phyloP scores from a whole-genome alignment of 768 basidiomycete genomes.

The Agaricus subrufescens region DNA sequence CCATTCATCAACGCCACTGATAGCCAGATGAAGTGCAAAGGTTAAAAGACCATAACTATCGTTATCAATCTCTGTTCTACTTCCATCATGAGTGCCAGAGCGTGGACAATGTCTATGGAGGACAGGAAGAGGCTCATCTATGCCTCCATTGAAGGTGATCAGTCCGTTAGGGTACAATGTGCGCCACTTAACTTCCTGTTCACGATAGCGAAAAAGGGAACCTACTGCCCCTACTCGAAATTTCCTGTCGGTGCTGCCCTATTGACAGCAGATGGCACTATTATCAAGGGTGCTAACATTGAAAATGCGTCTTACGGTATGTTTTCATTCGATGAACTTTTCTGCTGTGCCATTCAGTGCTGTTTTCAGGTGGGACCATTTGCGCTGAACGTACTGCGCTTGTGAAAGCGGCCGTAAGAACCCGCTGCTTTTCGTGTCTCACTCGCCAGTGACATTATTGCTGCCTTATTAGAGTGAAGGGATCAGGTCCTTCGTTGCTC shows the following conservation, averaged over 20 bases:
- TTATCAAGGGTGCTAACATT: conserved; percentile 86
- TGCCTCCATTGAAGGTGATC: conserved; percentile 55
- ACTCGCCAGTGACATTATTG: neutral
- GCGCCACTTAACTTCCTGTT: neutral
- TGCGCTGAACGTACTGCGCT: conserved; percentile 95
- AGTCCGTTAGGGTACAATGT: neutral
- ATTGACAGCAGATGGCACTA: conserved; percentile 58
- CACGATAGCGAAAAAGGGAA: conserved; percentile 54
- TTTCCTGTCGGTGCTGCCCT: conserved; percentile 92
- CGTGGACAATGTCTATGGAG: conserved; percentile 29
- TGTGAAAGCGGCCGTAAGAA: conserved; percentile 86
- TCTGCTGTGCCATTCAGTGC: neutral
- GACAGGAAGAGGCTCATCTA: conserved; percentile 47
- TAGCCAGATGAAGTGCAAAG: neutral
- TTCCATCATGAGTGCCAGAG: conserved; percentile 3
- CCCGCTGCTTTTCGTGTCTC: neutral
- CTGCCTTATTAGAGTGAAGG: conserved; percentile 71
- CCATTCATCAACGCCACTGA: too few relatives aligned
- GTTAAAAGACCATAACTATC: neutral
- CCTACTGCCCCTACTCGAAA: conserved; percentile 85
- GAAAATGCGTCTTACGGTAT: conserved; percentile 95
- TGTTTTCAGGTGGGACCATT: conserved; percentile 68
- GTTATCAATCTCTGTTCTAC: conserved; percentile 10
- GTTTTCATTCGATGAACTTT: conserved; percentile 11
- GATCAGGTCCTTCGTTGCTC: conserved; percentile 57